Evolutionary conservation across 768 basidiomycete genomes (phyloP), one percentile per base, ranked within the genome.

Genomic region (Phylloporus arenicola): DNA sequence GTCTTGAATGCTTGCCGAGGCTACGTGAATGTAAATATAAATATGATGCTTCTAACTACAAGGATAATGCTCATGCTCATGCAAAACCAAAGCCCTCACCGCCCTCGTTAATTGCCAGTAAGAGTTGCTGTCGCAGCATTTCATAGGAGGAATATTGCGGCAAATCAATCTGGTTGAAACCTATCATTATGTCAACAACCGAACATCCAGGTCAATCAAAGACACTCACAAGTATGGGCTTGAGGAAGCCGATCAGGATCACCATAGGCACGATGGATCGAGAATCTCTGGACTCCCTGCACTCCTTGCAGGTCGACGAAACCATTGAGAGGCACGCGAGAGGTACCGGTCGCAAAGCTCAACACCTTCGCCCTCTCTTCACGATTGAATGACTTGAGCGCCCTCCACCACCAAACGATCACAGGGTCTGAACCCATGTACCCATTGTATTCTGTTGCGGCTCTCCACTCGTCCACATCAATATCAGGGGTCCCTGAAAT

Each of bases 351-450:
- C 13, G 93, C 94, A 70, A 99, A 99, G 74, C 94, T 95, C 50
- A 99, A 76, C 40, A 99, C 91, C 68, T 96, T 93, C 29, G 96
- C 93, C 49, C 92, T 78, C 70, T 99, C 96, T 60, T 97, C 94
- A 30, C 95, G 88, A 57, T 88, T 92, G 73, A 97, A 97, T 9
- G 92, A 95, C 69, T 98, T 92, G 38, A 99, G 79, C 2, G 95
- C 95, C 57, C 96, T 81, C 96, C 96, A 99, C 88, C 92, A 97
- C 94, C 94, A 99, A 25, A 90, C 85, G 52, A 98, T 93, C 61
- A 95, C 93, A 6, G 95, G 91, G 66, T 99, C 94, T 3, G 87
- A 88, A 60, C 86, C 80, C 6, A 78, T 81, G 66, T 91, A 92
- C 42, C 90, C 88, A 55, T 86, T 90, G 70, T 93, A 92, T 62